phyloP scores from a whole-genome alignment of 2,329 filamentous ascomycete genomes.

The Epichloe baconii region DNA sequence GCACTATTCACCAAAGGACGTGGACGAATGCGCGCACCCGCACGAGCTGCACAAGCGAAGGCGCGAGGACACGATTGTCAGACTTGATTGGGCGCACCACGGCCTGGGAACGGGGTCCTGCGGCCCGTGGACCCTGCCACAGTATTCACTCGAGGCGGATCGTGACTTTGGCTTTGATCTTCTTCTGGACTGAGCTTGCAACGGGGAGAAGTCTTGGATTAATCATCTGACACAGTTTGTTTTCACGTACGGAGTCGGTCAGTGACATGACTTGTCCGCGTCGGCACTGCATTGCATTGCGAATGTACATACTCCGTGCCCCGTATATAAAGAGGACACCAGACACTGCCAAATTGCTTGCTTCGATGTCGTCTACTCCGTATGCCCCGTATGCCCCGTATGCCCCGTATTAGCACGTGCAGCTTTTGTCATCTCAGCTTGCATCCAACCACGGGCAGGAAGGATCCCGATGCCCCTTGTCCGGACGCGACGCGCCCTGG shows the following conservation, averaged over 20 bases:
- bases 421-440: neutral
- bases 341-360: neutral
- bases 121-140: constrained; percentile 39
- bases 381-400: neutral
- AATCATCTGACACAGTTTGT: too few relatives aligned
- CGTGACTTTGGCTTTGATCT: constrained; percentile 31
- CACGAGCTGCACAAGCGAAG: constrained; percentile 40
- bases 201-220: too few relatives aligned
- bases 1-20: constrained; percentile 40
- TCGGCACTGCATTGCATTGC: neutral
- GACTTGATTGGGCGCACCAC: constrained; percentile 49
- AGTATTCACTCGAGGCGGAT: constrained; percentile 31
- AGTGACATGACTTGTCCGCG: neutral
- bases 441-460: too few relatives aligned
- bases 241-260: too few relatives aligned
- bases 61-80: constrained; percentile 38
- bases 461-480: too few relatives aligned
- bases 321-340: neutral
- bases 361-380: too few relatives aligned
- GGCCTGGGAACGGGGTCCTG: constrained; percentile 50
- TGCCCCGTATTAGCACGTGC: neutral
- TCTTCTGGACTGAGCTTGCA: constrained; percentile 24
- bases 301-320: neutral
- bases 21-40: constrained; percentile 43
- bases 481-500: too few relatives aligned